Evolutionary conservation across 257 asterid genomes (phyloP).

Genomic region (Scutellaria baicalensis): DNA sequence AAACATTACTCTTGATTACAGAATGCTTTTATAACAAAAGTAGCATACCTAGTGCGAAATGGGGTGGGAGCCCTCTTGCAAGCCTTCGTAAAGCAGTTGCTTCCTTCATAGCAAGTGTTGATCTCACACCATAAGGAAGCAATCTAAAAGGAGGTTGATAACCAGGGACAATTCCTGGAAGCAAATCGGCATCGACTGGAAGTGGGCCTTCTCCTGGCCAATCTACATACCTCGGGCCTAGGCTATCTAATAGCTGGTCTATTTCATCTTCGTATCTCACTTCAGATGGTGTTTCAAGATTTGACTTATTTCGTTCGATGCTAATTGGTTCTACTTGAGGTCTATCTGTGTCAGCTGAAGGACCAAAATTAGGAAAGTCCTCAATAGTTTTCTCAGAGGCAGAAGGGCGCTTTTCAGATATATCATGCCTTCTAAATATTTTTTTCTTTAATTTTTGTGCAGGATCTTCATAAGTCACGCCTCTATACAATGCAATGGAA

Average conservation of each 20-base stretch:
- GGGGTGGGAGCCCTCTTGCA: slow-evolving; percentile 87
- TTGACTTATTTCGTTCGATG: slow-evolving; percentile 15
- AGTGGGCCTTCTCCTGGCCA: slow-evolving; percentile 94
- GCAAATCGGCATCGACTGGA: slow-evolving; percentile 96
- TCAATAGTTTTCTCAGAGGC: slow-evolving; percentile 18
- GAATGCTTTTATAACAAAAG: slow-evolving; percentile 7
- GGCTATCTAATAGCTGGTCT: slow-evolving; percentile 55
- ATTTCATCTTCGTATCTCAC: slow-evolving; percentile 73
- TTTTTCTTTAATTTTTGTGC: slow-evolving; percentile 31
- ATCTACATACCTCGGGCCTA: slow-evolving; percentile 85
- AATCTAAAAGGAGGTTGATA: slow-evolving; percentile 80
- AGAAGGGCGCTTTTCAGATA: slow-evolving; percentile 22
- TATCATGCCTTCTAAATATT: slow-evolving; percentile 30
- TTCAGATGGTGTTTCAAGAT: slow-evolving; percentile 36
- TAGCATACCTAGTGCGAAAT: slow-evolving; percentile 80
- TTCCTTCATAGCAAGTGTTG: slow-evolving; percentile 60
- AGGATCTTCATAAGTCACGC: slow-evolving; percentile 56
- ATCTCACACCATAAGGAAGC: slow-evolving; percentile 89
- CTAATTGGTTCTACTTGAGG: slow-evolving; percentile 24
- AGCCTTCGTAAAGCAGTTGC: slow-evolving; percentile 81
- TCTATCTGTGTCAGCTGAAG: slow-evolving; percentile 13
- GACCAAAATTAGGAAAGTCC: slow-evolving; percentile 20
- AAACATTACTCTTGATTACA: background rate
- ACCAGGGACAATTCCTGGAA: slow-evolving; percentile 60
- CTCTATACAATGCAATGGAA: slow-evolving; percentile 80